Evolutionary conservation across 495 filamentous ascomycete genomes (phyloP), one percentile per base, ranked within the genome.

Genomic region (Penicillium nucicola): DNA sequence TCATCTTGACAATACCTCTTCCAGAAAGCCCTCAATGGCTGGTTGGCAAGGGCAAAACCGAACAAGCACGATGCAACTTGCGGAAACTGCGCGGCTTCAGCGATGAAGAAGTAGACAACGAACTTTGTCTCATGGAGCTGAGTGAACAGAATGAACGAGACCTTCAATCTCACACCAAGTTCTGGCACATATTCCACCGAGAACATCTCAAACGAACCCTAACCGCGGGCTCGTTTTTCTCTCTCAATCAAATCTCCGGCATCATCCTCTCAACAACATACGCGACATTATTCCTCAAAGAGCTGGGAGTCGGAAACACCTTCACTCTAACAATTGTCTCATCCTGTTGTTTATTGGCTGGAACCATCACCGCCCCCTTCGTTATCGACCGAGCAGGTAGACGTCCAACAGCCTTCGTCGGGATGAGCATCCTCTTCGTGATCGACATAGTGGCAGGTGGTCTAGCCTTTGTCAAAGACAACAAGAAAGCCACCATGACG

Each of bases 21-120:
- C 77, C 70, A 13, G 83, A 88, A 60, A 82, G 77, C 5, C 84
- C 84, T 0, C 67, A 83, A 49, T 88, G 84, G 83, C 77, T 87
- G 10, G 68, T 85, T 41, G 65, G 71, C 33, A 80, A 82, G 53
- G 77, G 77, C 25, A 65, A 67, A 23, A 50, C 69, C 35, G 50
- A 65, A 14, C 34, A 62, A 52, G 65, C 71, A 31, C 58, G 59
- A 33, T 13, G 44, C 23, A 68, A 68, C 39, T 45, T 72, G 9
- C 63, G 67, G 13, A 67, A 64, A 50, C 53, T 72, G 4, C 69
- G 67, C n/a, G 65, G 65, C 11, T 70, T 56, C 47, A 62, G 58
- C 14, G 66, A 69, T 25, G 42, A 42, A 7, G 43, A 65, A 28
- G 54, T 72, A 23, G 65, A 65, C 1, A 54, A 65, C 17, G 69